Base-by-base conservation (phyloP, 73 alveolate species). In the Urostyla sp. region DNA sequence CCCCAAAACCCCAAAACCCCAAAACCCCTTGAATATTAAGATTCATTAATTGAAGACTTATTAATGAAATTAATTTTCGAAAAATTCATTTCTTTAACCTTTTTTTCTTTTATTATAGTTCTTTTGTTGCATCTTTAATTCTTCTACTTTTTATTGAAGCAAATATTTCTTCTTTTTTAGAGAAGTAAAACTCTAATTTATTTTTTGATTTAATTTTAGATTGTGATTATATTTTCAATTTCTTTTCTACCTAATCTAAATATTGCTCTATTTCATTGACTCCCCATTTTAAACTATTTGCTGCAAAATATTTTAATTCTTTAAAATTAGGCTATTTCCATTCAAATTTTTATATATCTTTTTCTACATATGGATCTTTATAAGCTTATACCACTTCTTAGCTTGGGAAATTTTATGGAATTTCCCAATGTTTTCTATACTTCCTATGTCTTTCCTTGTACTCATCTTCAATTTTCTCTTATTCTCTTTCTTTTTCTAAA, bases 361-460 rank as follows among this genome's bases (percentile, higher is more conserved):
- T 53, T 34, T 87, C 94, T 16, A 91, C 78, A 10, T 55, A 28
- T 0, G 97, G 97, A 13, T 74, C 73, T 16, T 20, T n/a, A 49
- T 91, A 91, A 0, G 89, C 94, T 10, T 81, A 30, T 7, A 85
- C 57, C 7, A 91, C 94, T 30, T 74, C 88, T 2, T 36, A 31
- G 15, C 53, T 59, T 0, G 97, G 97, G 66, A 91, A 91, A 21
- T 89, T 91, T 5, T 49, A 27, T 10, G 97, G 97, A 48, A 91
- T 66, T 67, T 91, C 97, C 97, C 97, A 91, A 56, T 87, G 89
- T 54, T 74, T 91, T 27, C 86, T 80, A 60, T 76, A 81, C 23
- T 91, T 89, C 72, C 67, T 81, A 82, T 91, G 97, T 31, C 63
- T 54, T 46, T 74, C 75, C 38, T 87, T 87, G 44, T 87, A 91